Conservation (phyloP, 805 yeast genomes). For the Candida cerambycidarum region DNA sequence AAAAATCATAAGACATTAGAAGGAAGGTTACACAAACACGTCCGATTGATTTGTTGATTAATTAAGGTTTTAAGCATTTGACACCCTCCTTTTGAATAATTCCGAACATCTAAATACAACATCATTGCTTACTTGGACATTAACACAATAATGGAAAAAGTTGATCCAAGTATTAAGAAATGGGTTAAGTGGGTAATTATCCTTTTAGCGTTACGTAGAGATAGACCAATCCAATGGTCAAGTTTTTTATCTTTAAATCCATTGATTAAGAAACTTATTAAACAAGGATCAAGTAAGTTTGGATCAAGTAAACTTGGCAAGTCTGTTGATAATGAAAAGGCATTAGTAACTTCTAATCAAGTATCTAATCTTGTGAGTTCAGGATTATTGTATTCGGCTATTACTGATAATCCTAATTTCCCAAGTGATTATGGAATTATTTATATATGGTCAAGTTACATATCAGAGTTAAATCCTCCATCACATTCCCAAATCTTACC, state of each 20-base stretch:
- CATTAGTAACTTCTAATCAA: constrained; percentile 1
- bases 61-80: too few species aligned
- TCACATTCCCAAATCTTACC: constrained; percentile 27
- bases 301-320: not conserved
- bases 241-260: constrained; percentile 36
- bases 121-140: not conserved
- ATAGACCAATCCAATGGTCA: constrained; percentile 27
- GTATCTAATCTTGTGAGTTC: constrained; percentile 14
- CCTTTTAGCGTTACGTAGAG: constrained; percentile 23
- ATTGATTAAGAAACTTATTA: constrained; percentile 18
- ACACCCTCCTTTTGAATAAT: too few species aligned
- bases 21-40: not conserved
- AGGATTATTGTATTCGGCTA: constrained; percentile 20
- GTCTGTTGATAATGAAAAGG: not conserved
- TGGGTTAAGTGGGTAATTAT: constrained; percentile 30
- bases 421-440: constrained; percentile 41
- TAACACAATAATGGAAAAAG: constrained; percentile 3
- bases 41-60: too few species aligned
- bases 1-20: constrained; percentile 1
- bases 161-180: constrained; percentile 18
- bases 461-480: constrained; percentile 34
- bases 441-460: constrained; percentile 31
- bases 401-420: constrained; percentile 22
- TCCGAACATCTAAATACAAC: not conserved
- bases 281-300: not conserved